A percentile compares a stretch with the other conserved stretches of the same genome.
These are phyloP conservation scores for Apophysomyces ossiformis DNA, from an alignment of 371 early-diverging fungal genomes.

Conservation along the genomic window DNA sequence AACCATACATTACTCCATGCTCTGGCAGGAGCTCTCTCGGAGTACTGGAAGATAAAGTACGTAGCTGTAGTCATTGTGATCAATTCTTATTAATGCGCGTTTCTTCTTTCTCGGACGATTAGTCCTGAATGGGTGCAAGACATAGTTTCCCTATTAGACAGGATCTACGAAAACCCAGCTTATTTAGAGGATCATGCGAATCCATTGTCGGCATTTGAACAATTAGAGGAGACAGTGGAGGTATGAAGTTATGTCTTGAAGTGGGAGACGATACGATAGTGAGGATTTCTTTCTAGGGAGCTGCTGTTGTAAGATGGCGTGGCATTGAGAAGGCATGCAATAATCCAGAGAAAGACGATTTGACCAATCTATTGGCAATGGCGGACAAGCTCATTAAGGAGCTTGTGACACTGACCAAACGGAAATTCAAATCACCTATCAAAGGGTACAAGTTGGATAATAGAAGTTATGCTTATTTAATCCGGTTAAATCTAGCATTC, in stretches of 20 bases:
- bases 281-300: constrained; percentile 21
- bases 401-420: constrained; percentile 22
- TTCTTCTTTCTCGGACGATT: neutral
- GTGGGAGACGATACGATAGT: neutral
- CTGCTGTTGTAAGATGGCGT: constrained; percentile 38
- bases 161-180: constrained; percentile 30
- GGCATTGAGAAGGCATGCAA: constrained; percentile 24
- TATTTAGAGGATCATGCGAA: constrained; percentile 26
- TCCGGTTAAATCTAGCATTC: constrained; percentile 9
- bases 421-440: constrained; percentile 18
- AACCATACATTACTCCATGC: constrained; percentile 22
- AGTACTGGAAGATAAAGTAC: constrained; percentile 37
- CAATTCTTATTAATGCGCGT: neutral
- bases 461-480: neutral
- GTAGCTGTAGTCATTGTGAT: neutral
- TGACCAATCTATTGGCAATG: constrained; percentile 23
- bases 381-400: constrained; percentile 32
- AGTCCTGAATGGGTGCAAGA: constrained; percentile 33
- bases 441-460: constrained; percentile 11
- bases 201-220: constrained; percentile 17
- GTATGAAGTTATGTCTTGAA: constrained; percentile 9
- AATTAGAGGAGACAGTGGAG: constrained; percentile 32
- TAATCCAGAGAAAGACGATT: constrained; percentile 21
- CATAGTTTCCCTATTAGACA: constrained; percentile 25
- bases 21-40: constrained; percentile 25